Percentiles rank a stretch among this genome's conserved stretches.
Conservation (phyloP, 2,329 filamentous ascomycete species). For the Aspergillus pseudoglaucus region DNA sequence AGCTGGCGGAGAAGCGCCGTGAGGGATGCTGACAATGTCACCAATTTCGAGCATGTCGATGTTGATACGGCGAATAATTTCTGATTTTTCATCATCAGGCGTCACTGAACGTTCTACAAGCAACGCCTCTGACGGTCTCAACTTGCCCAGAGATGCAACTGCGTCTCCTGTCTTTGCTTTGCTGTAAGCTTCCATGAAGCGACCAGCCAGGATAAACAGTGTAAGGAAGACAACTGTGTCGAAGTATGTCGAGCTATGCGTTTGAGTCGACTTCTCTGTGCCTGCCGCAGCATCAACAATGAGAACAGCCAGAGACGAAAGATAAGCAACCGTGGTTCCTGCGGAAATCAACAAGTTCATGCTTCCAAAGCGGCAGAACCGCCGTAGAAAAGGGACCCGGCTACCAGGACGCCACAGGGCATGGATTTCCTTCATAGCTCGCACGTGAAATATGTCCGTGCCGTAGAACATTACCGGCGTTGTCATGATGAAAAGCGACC, state of each 20-base stretch:
- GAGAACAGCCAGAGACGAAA: slow-evolving; percentile 73
- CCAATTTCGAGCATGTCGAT: slow-evolving; percentile 68
- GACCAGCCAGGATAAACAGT: slow-evolving; percentile 68
- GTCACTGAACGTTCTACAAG: slow-evolving; percentile 44
- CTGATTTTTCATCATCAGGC: not conserved
- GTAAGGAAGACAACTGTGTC: slow-evolving; percentile 91
- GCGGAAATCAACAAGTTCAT: slow-evolving; percentile 94
- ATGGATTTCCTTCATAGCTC: slow-evolving; percentile 70
- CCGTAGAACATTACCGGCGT: slow-evolving; percentile 84
- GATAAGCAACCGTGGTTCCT: slow-evolving; percentile 80
- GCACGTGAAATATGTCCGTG: slow-evolving; percentile 75
- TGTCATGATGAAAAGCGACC: slow-evolving; percentile 71
- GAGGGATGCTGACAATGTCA: slow-evolving; percentile 66
- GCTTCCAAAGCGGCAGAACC: slow-evolving; percentile 89
- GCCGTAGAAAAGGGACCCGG: slow-evolving; percentile 61
- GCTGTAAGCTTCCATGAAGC: slow-evolving; percentile 68
- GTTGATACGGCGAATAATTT: slow-evolving; percentile 40
- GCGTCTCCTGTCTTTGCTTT: slow-evolving; percentile 87
- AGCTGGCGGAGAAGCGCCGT: slow-evolving; percentile 76
- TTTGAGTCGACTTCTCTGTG: slow-evolving; percentile 34
- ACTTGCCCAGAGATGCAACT: slow-evolving; percentile 68
- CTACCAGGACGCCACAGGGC: slow-evolving; percentile 72
- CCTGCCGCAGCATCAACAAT: slow-evolving; percentile 48
- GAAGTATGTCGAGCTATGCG: slow-evolving; percentile 65
- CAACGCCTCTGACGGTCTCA: slow-evolving; percentile 70